A percentile compares a stretch with the other conserved stretches of the same genome.
These are phyloP conservation scores for Ganoderma lucidum DNA, from an alignment of 1,284 basidiomycete genomes.

Conservation along the genomic window DNA sequence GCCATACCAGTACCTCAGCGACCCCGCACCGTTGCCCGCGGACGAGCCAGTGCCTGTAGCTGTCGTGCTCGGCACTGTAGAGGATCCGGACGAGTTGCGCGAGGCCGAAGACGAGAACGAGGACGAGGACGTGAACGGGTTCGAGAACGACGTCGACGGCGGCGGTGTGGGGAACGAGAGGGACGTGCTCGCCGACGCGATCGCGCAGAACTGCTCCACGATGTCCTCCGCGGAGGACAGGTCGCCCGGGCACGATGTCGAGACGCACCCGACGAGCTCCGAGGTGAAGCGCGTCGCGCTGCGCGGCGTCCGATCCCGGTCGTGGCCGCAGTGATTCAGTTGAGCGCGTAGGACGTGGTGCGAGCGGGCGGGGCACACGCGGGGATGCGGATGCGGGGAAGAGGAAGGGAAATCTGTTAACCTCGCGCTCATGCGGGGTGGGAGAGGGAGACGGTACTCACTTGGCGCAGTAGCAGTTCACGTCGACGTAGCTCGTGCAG, in stretches of 20 bases:
- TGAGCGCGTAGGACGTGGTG: too few species aligned
- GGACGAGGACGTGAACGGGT: constrained; percentile 31
- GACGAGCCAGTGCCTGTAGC: not conserved
- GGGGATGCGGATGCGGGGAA: not conserved
- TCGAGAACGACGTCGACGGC: constrained; percentile 29
- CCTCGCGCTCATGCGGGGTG: not conserved
- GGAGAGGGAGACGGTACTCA: constrained; percentile 25
- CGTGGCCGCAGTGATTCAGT: too few species aligned
- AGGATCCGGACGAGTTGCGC: not conserved
- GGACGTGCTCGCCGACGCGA: constrained; percentile 39
- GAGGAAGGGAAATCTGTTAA: not conserved
- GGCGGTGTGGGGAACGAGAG: constrained; percentile 38
- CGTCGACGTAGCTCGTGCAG: constrained; percentile 40
- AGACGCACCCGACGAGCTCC: constrained; percentile 36
- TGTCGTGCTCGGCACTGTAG: not conserved
- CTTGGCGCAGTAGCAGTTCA: constrained; percentile 43
- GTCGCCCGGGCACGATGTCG: constrained; percentile 36
- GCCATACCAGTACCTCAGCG: not conserved
- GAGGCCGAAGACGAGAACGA: constrained; percentile 8
- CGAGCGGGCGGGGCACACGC: too few species aligned
- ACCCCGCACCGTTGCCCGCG: constrained; percentile 4
- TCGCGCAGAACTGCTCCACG: constrained; percentile 42
- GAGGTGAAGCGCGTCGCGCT: constrained; percentile 31
- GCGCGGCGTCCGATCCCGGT: not conserved
- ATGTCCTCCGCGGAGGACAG: constrained; percentile 38